Evolutionary conservation across 805 yeast species (phyloP), one percentile per base, ranked within the genome.

Genomic region (Monosporozyma yasuniensis): DNA sequence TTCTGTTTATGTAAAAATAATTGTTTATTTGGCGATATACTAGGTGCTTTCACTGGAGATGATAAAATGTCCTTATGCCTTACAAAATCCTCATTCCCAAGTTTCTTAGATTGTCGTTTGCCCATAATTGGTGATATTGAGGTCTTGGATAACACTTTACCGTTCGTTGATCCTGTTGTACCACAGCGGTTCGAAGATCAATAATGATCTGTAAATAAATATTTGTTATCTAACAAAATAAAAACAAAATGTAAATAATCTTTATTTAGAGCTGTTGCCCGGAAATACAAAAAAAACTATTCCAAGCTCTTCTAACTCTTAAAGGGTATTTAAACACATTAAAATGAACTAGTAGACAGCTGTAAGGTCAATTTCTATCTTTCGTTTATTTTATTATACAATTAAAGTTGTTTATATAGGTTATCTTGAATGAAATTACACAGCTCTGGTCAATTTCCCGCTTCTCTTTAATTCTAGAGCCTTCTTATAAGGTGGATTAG

Each of bases 401-500:
- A 32, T 32, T 32, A 14, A 32, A 30, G 16, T 5, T 32, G 14
- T 32, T 35, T 35, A 18, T 35, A 35, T 35, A 35, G 9, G 5
- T 14, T 34, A n/a, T n/a, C 9, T 4, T 18, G 22, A 25, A 35
- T 35, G 22, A 8, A 18, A 42, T 47, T 45, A 55, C 14, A 58
- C 46, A 21, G 62, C 58, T 53, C 75, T 61, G 28, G 67, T 68
- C 49, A 79, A 61, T 53, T 75, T 74, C 11, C 96, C 96, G 50
- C 76, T 77, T 61, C 96, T 76, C 68, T 87, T 88, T 77, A 87
- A 72, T 63, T 88, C 96, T 50, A 93, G 69, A 0, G 98, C 99
- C 51, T 80, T 79, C 69, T 91, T 91, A 68, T 93, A 93, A 1
- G 99, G 97, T 1, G 99, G 99, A 30, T 96, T 93, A 0, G 96